Percentiles rank a stretch among this genome's conserved stretches.
Conservation (phyloP, 192 early-diverging fungal species). For the Coemansia sp. region DNA sequence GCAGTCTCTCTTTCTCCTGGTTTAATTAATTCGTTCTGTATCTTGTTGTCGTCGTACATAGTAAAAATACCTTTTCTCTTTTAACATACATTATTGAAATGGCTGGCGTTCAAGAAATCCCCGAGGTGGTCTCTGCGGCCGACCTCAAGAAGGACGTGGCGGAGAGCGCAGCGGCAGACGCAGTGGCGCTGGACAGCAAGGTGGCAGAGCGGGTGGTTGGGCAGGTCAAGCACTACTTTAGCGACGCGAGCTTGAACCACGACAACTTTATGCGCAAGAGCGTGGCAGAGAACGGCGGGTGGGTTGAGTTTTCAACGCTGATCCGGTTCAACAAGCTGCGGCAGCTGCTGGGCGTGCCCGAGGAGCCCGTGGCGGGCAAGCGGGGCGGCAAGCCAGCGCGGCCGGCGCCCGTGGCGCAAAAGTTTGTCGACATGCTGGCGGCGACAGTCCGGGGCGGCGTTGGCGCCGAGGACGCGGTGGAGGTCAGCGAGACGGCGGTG, state of each 20-base stretch:
- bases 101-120: constrained; percentile 37
- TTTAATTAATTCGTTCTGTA: not conserved
- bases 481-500: constrained; percentile 40
- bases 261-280: constrained; percentile 43
- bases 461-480: constrained; percentile 13
- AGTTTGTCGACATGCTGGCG: constrained; percentile 15
- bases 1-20: not conserved
- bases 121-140: constrained; percentile 18
- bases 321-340: constrained; percentile 47
- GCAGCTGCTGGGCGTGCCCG: constrained; percentile 32
- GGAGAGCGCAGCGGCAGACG: not conserved
- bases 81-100: constrained; percentile 9
- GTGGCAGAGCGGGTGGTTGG: constrained; percentile 22
- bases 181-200: constrained; percentile 6
- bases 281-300: constrained; percentile 30
- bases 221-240: constrained; percentile 52
- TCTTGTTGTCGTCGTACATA: not conserved
- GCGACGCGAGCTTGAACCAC: constrained; percentile 49
- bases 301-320: constrained; percentile 24
- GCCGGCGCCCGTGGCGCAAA: constrained; percentile 6
- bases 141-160: not conserved
- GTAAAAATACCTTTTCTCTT: not conserved
- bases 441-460: constrained; percentile 15
- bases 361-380: not conserved
- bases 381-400: not conserved